A percentile compares a stretch with the other conserved stretches of the same genome.
phyloP scores from a whole-genome alignment of 2,329 filamentous ascomycete species.

The Thelonectria olida region DNA sequence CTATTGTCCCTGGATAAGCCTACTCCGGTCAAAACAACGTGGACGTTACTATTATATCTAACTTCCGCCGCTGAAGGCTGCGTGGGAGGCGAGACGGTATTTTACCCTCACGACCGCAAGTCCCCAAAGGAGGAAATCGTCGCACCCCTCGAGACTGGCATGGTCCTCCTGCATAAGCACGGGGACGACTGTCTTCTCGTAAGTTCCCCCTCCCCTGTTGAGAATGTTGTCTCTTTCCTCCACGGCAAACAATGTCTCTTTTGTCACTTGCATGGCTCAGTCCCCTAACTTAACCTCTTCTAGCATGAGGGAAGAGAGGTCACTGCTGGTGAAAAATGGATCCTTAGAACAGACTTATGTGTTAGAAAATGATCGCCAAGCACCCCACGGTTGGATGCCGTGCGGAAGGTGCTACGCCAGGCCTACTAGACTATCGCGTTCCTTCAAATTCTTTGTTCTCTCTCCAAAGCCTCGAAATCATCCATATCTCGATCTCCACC shows the following conservation, averaged over 20 bases:
- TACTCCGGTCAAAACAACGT: conserved; percentile 70
- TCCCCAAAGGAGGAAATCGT: conserved; percentile 71
- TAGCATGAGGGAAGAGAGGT: conserved; percentile 87
- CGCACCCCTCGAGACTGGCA: conserved; percentile 81
- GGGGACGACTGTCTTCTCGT: conserved; percentile 87
- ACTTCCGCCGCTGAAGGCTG: conserved; percentile 80
- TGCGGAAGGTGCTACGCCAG: neutral
- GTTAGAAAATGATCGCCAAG: conserved; percentile 58
- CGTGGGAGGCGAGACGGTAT: conserved; percentile 88
- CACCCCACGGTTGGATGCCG: conserved; percentile 11
- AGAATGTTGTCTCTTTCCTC: conserved; percentile 19
- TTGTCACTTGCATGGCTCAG: conserved; percentile 17
- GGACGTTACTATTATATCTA: conserved; percentile 90
- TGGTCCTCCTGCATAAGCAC: conserved; percentile 87
- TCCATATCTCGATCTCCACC: neutral
- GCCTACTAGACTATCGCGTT: neutral
- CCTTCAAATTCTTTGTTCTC: conserved; percentile 3
- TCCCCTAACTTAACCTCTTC: conserved; percentile 61
- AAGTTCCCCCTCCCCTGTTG: conserved; percentile 37
- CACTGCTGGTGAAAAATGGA: conserved; percentile 85
- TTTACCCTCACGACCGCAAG: conserved; percentile 77
- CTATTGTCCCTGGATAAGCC: conserved; percentile 55
- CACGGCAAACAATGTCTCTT: neutral
- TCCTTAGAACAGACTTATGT: conserved; percentile 85
- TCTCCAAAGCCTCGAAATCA: neutral